Percentiles rank a stretch among this genome's conserved stretches.
Evolutionary conservation across 2,329 filamentous ascomycete genomes (phyloP).

Genomic region (Sclerotinia sclerotiorum): DNA sequence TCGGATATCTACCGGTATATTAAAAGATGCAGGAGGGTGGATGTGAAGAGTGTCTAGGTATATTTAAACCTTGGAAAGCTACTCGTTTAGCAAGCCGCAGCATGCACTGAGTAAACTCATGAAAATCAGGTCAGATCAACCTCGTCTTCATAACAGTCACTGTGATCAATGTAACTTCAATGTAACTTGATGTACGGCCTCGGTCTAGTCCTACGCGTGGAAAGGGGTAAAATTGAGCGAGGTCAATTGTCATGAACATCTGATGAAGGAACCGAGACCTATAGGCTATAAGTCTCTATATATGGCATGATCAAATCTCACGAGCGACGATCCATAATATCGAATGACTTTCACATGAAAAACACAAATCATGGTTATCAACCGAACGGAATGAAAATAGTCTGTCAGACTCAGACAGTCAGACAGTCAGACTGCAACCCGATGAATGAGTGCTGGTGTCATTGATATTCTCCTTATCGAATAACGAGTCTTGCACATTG

Average conservation of each 20-base stretch:
- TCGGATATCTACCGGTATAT: constrained; percentile 5
- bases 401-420: neutral
- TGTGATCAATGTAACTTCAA: constrained; percentile 9
- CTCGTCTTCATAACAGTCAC: neutral
- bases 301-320: constrained; percentile 5
- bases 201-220: neutral
- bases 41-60: neutral
- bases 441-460: neutral
- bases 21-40: constrained; percentile 11
- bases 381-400: neutral
- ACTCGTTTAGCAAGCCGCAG: neutral
- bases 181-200: neutral
- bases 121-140: constrained; percentile 9
- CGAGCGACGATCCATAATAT: neutral
- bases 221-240: neutral
- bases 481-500: neutral
- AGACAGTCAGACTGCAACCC: neutral
- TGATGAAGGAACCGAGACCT: neutral
- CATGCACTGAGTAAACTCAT: neutral
- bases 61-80: neutral
- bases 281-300: neutral
- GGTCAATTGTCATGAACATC: neutral
- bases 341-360: constrained; percentile 8
- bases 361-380: neutral
- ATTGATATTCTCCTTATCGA: neutral